Evolutionary conservation across 371 early-diverging fungal genomes (phyloP).

Genomic region (Circinella minor): DNA sequence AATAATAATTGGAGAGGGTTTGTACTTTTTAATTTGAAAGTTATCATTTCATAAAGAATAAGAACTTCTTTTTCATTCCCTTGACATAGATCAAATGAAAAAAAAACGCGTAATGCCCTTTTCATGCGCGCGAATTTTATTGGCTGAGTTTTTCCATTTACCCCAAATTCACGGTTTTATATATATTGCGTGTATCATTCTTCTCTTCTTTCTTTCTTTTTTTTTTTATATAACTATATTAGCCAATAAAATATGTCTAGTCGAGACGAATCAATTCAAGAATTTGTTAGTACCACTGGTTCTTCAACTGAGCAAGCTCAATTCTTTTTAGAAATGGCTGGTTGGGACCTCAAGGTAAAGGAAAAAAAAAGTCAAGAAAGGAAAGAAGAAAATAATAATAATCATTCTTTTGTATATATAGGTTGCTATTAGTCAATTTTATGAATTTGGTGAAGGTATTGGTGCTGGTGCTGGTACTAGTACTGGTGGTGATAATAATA

Average conservation of each 20-base stretch:
- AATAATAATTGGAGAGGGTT: too few species aligned
- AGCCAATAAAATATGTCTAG: slow-evolving; percentile 46
- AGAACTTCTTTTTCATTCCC: too few species aligned
- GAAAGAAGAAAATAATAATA: neutral
- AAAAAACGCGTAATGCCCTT: too few species aligned
- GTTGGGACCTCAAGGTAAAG: slow-evolving; percentile 76
- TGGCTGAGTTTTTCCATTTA: too few species aligned
- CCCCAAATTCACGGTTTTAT: too few species aligned
- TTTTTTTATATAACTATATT: neutral
- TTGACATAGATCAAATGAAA: too few species aligned
- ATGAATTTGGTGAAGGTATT: slow-evolving; percentile 21
- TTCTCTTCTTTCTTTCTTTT: neutral
- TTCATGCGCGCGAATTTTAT: too few species aligned
- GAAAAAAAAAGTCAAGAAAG: neutral
- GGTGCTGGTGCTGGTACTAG: slow-evolving; percentile 1
- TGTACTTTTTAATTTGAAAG: too few species aligned
- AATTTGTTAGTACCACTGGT: slow-evolving; percentile 66
- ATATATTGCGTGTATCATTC: neutral
- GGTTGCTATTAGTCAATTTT: slow-evolving; percentile 29
- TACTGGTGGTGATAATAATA: neutral
- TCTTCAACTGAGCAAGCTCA: slow-evolving; percentile 64
- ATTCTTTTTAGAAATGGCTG: slow-evolving; percentile 76
- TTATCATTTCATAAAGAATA: too few species aligned
- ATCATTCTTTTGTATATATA: neutral
- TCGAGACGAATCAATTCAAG: slow-evolving; percentile 60